Conservation (phyloP, 768 basidiomycete species). For the Auricularia sp. region DNA sequence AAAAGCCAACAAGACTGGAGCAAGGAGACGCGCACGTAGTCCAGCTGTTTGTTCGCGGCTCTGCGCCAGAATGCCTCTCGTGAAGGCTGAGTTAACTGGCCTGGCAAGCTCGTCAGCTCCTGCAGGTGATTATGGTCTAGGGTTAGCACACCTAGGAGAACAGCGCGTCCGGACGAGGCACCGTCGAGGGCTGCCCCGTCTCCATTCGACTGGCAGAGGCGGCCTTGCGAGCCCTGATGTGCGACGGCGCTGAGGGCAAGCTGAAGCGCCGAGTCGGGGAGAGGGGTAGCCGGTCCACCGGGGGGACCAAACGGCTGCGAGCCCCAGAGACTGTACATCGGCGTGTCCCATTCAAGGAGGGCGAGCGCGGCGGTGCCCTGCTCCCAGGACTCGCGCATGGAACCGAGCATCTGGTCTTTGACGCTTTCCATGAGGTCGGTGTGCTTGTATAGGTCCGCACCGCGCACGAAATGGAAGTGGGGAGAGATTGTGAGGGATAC, state of each 20-base stretch:
- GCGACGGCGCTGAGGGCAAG: constrained; percentile 19
- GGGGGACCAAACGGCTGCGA: constrained; percentile 10
- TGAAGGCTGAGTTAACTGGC: constrained; percentile 6
- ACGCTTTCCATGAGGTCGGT: neutral
- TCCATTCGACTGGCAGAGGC: constrained; percentile 17
- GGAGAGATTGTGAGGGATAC: no score
- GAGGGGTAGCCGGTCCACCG: neutral
- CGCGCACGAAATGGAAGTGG: no score
- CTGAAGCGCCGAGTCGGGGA: constrained; percentile 16
- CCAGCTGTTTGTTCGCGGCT: constrained; percentile 15
- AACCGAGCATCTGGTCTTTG: neutral
- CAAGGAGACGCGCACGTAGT: constrained; percentile 10
- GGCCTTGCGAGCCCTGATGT: constrained; percentile 17
- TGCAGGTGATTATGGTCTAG: neutral
- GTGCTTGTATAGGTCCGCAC: neutral
- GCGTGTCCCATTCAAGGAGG: constrained; percentile 16
- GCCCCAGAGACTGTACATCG: constrained; percentile 19
- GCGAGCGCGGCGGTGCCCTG: constrained; percentile 19
- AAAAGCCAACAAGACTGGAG: neutral
- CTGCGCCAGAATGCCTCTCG: constrained; percentile 13
- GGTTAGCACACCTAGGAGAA: constrained; percentile 14
- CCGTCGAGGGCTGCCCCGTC: constrained; percentile 22
- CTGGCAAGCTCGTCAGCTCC: neutral
- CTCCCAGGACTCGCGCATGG: constrained; percentile 13
- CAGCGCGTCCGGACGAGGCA: constrained; percentile 17